phyloP scores from a whole-genome alignment of 805 yeast genomes.

The Lipomyces sp. region DNA sequence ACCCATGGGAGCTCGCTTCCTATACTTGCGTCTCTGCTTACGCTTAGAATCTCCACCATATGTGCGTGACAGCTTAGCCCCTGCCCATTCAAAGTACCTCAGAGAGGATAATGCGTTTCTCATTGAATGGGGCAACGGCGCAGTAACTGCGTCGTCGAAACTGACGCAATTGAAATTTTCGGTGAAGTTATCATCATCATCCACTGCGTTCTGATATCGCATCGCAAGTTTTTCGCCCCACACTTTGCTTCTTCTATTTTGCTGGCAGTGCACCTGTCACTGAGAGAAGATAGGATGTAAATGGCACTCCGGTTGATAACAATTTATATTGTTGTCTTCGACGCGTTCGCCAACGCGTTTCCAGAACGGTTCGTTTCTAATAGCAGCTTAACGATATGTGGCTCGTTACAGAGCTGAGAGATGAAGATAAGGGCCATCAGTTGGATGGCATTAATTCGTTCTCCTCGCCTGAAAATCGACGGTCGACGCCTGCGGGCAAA shows the following conservation, averaged over 20 bases:
- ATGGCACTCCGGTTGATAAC: too few relatives aligned
- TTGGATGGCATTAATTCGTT: background rate
- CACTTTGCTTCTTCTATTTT: too few relatives aligned
- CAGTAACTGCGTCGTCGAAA: background rate
- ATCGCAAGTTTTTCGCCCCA: background rate
- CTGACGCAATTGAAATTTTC: background rate
- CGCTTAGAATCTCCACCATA: background rate
- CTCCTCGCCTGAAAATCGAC: background rate
- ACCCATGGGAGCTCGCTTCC: background rate
- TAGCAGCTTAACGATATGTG: constrained; percentile 2
- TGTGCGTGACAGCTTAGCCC: background rate
- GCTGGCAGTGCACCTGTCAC: too few relatives aligned
- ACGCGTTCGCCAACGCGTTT: too few relatives aligned
- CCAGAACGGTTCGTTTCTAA: background rate
- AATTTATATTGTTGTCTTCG: too few relatives aligned
- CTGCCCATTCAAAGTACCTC: background rate
- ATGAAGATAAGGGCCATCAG: background rate
- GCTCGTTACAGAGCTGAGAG: background rate
- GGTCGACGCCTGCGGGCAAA: background rate
- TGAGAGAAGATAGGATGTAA: too few relatives aligned
- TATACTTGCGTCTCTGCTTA: background rate
- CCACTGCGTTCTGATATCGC: background rate
- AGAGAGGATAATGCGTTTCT: background rate
- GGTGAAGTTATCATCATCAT: background rate
- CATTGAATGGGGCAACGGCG: too few relatives aligned